These are phyloP conservation scores for Linum trigynum DNA, from an alignment of 345 rosid species.

Conservation along the genomic window DNA sequence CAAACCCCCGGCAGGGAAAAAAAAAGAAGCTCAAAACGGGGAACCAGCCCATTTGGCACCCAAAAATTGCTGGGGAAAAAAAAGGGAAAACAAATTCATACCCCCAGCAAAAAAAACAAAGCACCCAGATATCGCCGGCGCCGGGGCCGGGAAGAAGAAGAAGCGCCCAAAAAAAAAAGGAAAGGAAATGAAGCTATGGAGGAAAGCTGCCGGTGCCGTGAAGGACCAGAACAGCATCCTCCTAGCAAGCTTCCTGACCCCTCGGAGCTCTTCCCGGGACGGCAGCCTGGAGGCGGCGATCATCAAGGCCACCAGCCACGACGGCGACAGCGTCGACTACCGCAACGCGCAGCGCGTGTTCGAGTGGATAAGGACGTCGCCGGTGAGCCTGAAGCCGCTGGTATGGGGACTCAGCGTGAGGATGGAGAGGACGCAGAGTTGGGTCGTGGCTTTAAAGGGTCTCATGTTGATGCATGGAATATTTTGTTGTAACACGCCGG, in stretches of 20 bases:
- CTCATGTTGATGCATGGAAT: slow-evolving; percentile 73
- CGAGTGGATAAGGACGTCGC: slow-evolving; percentile 58
- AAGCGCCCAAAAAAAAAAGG: not conserved
- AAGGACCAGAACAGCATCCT: slow-evolving; percentile 68
- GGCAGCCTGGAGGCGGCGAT: slow-evolving; percentile 55
- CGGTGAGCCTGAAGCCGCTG: slow-evolving; percentile 45
- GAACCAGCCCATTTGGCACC: no score
- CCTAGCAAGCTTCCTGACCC: slow-evolving; percentile 25
- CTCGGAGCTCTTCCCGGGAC: slow-evolving; percentile 25
- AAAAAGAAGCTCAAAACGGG: no score
- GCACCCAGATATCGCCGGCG: no score
- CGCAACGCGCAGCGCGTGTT: slow-evolving; percentile 51
- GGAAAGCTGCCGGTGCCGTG: slow-evolving; percentile 53
- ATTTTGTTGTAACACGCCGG: slow-evolving; percentile 43
- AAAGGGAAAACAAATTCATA: no score
- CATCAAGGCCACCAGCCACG: slow-evolving; percentile 78
- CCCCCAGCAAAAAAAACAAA: no score
- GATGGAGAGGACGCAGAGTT: slow-evolving; percentile 48
- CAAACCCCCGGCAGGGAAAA: no score
- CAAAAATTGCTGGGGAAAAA: no score
- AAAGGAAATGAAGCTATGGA: slow-evolving; percentile 49
- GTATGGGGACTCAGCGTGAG: slow-evolving; percentile 40
- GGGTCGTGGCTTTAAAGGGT: slow-evolving; percentile 76
- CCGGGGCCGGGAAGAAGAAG: no score
- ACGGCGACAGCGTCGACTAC: slow-evolving; percentile 49